Conservation (phyloP, 495 filamentous ascomycete species). For the Barbatosphaeria neglecta region DNA sequence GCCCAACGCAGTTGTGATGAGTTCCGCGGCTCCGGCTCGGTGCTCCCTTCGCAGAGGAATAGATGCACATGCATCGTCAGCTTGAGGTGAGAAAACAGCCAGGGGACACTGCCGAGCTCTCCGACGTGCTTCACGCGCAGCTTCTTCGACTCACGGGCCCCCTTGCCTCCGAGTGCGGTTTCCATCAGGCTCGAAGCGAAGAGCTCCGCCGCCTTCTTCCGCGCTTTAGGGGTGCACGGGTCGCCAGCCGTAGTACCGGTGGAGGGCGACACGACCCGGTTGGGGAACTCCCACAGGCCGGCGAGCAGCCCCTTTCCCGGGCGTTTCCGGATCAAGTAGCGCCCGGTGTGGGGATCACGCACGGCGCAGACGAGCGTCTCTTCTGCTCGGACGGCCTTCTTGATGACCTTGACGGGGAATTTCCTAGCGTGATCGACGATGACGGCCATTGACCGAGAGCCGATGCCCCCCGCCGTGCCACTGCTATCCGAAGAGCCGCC, state of each 20-base stretch:
- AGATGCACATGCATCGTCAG: slow-evolving; percentile 34
- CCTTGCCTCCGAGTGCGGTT: neutral
- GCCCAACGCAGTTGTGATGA: slow-evolving; percentile 17
- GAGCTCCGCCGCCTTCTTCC: slow-evolving; percentile 10
- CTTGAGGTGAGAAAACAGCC: slow-evolving; percentile 36
- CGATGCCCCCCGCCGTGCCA: too few relatives aligned
- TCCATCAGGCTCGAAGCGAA: slow-evolving; percentile 12
- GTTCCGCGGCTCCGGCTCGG: neutral
- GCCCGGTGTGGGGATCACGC: slow-evolving; percentile 18
- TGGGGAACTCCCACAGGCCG: slow-evolving; percentile 36
- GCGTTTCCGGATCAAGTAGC: slow-evolving; percentile 27
- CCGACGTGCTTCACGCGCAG: slow-evolving; percentile 9
- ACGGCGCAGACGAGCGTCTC: slow-evolving; percentile 33
- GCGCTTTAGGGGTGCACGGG: slow-evolving; percentile 1
- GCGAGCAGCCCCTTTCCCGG: slow-evolving; percentile 32
- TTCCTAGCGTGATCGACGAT: slow-evolving; percentile 25
- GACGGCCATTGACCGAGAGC: slow-evolving; percentile 5
- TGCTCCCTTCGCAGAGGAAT: slow-evolving; percentile 19
- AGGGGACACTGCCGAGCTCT: slow-evolving; percentile 29
- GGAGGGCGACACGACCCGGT: slow-evolving; percentile 13
- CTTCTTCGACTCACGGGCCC: too few relatives aligned
- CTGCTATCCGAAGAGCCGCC: neutral
- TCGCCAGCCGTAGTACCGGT: slow-evolving; percentile 6
- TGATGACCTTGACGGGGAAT: slow-evolving; percentile 26
- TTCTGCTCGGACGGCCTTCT: slow-evolving; percentile 31